phyloP scores from a whole-genome alignment of 768 basidiomycete genomes.

The Tulasnella calospora region DNA sequence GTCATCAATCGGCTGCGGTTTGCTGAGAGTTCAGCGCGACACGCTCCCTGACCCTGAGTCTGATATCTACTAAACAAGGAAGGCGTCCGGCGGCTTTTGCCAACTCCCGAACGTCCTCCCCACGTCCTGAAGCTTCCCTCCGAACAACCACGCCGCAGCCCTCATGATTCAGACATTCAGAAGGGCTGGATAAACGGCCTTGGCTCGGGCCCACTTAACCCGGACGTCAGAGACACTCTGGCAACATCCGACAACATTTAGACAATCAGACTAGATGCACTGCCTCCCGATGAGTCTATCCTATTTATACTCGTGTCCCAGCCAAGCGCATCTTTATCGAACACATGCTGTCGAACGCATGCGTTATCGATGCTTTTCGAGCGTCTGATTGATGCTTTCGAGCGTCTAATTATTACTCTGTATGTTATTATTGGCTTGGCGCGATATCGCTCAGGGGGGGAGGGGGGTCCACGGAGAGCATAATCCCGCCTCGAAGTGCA shows the following conservation, averaged over 20 bases:
- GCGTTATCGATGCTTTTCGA: too few relatives aligned
- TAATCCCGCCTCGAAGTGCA: too few relatives aligned
- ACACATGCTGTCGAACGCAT: too few relatives aligned
- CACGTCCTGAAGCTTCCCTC: background rate
- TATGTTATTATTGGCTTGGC: too few relatives aligned
- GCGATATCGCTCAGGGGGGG: background rate
- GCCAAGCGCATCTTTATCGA: too few relatives aligned
- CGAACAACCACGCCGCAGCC: background rate
- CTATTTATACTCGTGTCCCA: background rate
- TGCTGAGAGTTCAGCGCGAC: background rate
- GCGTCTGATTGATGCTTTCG: too few relatives aligned
- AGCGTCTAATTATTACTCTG: too few relatives aligned
- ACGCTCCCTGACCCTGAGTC: conserved; percentile 7
- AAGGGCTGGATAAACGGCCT: background rate
- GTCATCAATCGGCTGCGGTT: background rate
- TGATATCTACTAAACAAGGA: background rate
- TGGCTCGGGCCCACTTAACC: background rate
- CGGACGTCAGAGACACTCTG: background rate
- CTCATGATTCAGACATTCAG: background rate
- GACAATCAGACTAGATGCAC: background rate
- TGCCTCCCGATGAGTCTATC: background rate
- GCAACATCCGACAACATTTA: background rate
- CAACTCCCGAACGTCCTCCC: background rate
- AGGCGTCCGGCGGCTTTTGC: conserved; percentile 3
- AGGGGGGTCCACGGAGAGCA: too few relatives aligned